A percentile compares a stretch with the other conserved stretches of the same genome.
Conservation (phyloP, 768 basidiomycete genomes). For the Aureoboletus auriporus region DNA sequence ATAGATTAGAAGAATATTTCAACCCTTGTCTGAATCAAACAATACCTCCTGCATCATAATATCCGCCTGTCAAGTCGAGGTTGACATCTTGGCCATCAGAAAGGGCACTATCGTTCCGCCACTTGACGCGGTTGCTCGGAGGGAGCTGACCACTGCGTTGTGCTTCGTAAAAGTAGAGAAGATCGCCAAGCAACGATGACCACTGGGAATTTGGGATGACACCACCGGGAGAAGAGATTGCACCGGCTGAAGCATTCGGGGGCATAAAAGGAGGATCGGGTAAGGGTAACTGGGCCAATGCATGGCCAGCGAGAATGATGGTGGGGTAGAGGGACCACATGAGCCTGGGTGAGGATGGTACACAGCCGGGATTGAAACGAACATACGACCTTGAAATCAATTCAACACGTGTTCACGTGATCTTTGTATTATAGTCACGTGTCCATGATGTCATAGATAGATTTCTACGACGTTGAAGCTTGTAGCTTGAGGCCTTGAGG, state of each 20-base stretch:
- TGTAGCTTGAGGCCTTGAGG: conserved; percentile 13
- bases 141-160: conserved; percentile 80
- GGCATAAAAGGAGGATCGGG: conserved; percentile 65
- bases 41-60: conserved; percentile 89
- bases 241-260: conserved; percentile 53
- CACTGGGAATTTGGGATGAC: conserved; percentile 69
- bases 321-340: conserved; percentile 21
- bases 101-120: conserved; percentile 81
- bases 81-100: conserved; percentile 73
- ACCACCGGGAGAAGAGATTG: conserved; percentile 39
- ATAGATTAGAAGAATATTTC: background rate
- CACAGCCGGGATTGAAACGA: too few relatives aligned
- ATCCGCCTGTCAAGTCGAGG: conserved; percentile 81
- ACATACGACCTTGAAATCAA: background rate
- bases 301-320: conserved; percentile 24
- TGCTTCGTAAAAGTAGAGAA: conserved; percentile 88
- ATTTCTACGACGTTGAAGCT: too few relatives aligned
- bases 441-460: conserved; percentile 9
- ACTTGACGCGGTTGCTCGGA: conserved; percentile 65
- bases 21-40: background rate
- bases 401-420: conserved; percentile 24
- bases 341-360: background rate
- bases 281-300: conserved; percentile 54
- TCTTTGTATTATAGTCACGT: conserved; percentile 8
- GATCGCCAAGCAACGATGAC: conserved; percentile 74